Evolutionary conservation across 345 rosid species (phyloP).

Genomic region (Eutrema heterophyllum): DNA sequence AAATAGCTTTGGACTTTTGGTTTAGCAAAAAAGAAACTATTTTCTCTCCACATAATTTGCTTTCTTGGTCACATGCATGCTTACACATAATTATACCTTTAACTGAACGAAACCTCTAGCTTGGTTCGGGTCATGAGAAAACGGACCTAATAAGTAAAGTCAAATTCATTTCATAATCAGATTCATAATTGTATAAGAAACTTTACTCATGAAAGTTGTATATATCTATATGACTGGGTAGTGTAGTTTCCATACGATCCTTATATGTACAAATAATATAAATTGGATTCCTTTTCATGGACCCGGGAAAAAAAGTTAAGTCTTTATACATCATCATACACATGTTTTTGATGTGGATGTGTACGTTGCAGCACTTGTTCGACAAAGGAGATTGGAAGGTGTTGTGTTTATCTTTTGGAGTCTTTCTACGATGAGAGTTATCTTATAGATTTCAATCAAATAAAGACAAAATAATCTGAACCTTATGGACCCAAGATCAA

Average conservation of each 20-base stretch:
- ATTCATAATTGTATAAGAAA: neutral
- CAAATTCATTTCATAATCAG: neutral
- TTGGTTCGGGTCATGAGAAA: neutral
- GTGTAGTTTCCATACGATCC: neutral
- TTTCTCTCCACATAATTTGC: neutral
- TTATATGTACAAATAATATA: neutral
- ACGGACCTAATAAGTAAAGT: neutral
- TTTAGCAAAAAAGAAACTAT: neutral
- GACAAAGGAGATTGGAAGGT: constrained; percentile 27
- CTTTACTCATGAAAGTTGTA: neutral
- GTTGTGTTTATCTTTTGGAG: constrained; percentile 13
- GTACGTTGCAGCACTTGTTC: constrained; percentile 25
- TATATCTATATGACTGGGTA: neutral
- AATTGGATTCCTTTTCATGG: neutral
- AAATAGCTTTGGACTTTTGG: neutral
- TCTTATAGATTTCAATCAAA: constrained; percentile 8
- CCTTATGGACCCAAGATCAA: constrained; percentile 19
- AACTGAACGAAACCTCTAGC: neutral
- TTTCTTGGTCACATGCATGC: neutral
- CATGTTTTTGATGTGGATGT: constrained; percentile 31
- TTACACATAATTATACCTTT: neutral
- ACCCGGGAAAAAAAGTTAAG: constrained; percentile 4
- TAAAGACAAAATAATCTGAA: constrained; percentile 15
- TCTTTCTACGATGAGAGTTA: constrained; percentile 11
- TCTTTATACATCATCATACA: constrained; percentile 19